Base-by-base conservation (phyloP, 2,329 filamentous ascomycete genomes). In the Fusarium verticillioides region DNA sequence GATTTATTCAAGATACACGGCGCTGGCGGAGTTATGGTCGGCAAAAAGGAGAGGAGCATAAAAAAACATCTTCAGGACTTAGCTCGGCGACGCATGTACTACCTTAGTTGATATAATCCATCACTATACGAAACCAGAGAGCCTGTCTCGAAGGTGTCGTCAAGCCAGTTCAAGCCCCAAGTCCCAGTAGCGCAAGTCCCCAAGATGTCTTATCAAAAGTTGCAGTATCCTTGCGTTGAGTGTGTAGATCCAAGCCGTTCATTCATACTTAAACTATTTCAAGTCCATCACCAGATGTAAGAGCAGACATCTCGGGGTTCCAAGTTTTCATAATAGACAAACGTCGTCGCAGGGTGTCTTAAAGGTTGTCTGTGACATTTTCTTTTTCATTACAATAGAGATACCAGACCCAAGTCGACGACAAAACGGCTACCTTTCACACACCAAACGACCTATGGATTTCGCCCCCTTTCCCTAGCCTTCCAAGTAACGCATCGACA, bases 301-400 rank as follows among this genome's bases (percentile, higher is more conserved):
- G 39, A 40, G 26, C 34, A 46, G 43, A 34, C 37, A 43, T 39
- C 21, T 53, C 34, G 18, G 30, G 28, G 40, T 21, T 37, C 21
- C 21, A 32, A 44, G n/a, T 53, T 44, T 36, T 37, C 52, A 49
- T 43, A 42, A 47, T 42, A 69, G 50, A 77, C 23, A 71, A 49
- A 68, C 63, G 63, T 64, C 66, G 50, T 49, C 34, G 32, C 49
- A 26, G 59, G 63, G 66, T 50, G 64, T 70, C 53, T 69, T 60
- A 49, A 59, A 60, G 57, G 69, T 67, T 68, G 64, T 67, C 58
- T 69, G 70, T 69, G 70, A 21, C 69, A 73, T 61, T 71, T 61
- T 76, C 50, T 74, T 75, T 60, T 74, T 75, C 75, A 77, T 77
- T 77, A 77, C 69, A 77, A 76, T 67, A 72, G 63, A 77, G 63